A percentile compares a stretch with the other conserved stretches of the same genome.
These are phyloP conservation scores for Akanthomyces dipterigenus DNA, from an alignment of 2,329 filamentous ascomycete genomes.

Conservation along the genomic window DNA sequence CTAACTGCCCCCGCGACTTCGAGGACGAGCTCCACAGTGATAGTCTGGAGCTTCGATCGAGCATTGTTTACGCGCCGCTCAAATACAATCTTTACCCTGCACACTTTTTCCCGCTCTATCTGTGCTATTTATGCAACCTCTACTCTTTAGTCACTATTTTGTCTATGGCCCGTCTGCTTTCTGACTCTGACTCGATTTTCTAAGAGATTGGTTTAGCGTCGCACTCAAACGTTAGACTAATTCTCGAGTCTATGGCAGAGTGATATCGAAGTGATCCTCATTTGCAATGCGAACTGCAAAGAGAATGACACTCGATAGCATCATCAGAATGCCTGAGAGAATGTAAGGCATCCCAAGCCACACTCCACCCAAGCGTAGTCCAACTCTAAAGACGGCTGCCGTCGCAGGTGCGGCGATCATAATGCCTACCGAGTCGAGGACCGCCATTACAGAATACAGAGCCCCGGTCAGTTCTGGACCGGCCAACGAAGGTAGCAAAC, in stretches of 20 bases:
- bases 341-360: background rate
- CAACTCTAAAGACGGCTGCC: background rate
- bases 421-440: background rate
- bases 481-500: background rate
- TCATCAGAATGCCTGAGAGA: background rate
- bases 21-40: too few species aligned
- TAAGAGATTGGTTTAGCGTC: too few species aligned
- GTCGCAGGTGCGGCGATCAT: background rate
- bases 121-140: too few species aligned
- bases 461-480: background rate
- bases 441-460: background rate
- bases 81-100: too few species aligned
- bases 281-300: background rate
- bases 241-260: background rate
- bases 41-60: too few species aligned
- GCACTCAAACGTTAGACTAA: too few species aligned
- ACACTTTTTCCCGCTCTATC: too few species aligned
- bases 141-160: too few species aligned
- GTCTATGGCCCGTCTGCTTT: too few species aligned
- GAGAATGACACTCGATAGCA: conserved; percentile 2
- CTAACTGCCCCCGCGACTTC: too few species aligned
- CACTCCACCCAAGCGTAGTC: background rate
- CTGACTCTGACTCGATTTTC: too few species aligned
- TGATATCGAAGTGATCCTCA: background rate
- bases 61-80: too few species aligned